These are phyloP conservation scores for Ogataea nitratoaversa DNA, from an alignment of 805 yeast genomes.

Conservation along the genomic window DNA sequence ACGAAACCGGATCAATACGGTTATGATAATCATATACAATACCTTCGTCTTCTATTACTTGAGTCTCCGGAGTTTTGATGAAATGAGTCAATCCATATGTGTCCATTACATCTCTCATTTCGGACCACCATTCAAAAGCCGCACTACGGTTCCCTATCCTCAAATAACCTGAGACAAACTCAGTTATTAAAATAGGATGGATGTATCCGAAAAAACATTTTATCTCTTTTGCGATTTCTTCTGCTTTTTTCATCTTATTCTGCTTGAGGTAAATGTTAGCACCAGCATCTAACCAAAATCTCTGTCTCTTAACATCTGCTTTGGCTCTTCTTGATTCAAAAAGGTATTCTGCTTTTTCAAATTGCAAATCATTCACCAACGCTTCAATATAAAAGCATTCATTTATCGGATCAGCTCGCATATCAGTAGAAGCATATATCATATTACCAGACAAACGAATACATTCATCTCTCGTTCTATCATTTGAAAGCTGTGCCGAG, in stretches of 20 bases:
- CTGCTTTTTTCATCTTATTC: conserved; percentile 34
- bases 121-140: conserved; percentile 32
- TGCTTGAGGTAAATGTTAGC: conserved; percentile 34
- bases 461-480: conserved; percentile 31
- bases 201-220: conserved; percentile 30
- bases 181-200: conserved; percentile 33
- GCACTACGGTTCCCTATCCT: conserved; percentile 21
- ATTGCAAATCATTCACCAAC: conserved; percentile 31
- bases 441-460: conserved; percentile 38
- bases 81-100: conserved; percentile 21
- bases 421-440: conserved; percentile 37
- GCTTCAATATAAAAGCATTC: conserved; percentile 48
- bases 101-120: conserved; percentile 23
- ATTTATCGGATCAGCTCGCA: conserved; percentile 46
- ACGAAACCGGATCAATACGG: conserved; percentile 25
- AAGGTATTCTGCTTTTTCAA: conserved; percentile 34
- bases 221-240: conserved; percentile 28
- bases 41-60: conserved; percentile 17
- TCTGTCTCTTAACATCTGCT: conserved; percentile 30
- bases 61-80: conserved; percentile 18
- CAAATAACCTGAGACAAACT: conserved; percentile 33
- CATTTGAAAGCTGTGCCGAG: conserved; percentile 34
- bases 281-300: conserved; percentile 56
- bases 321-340: conserved; percentile 33
- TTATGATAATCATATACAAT: conserved; percentile 27